phyloP scores from a whole-genome alignment of 768 basidiomycete species.

The Hydnum rufescens region DNA sequence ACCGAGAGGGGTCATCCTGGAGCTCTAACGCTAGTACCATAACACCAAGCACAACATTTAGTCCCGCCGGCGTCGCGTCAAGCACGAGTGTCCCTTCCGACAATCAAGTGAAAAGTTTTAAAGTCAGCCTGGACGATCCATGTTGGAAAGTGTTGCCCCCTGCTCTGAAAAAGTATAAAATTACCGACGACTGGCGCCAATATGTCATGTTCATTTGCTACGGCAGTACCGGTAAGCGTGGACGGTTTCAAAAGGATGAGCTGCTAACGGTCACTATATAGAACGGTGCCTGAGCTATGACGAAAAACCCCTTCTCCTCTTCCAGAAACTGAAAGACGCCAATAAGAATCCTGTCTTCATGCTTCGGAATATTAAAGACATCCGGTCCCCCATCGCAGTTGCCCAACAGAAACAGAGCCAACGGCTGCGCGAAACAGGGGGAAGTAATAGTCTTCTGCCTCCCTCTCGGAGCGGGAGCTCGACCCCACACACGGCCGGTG shows the following conservation, averaged over 20 bases:
- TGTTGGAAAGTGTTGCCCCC: conserved; percentile 98
- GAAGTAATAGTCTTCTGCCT: conserved; percentile 3
- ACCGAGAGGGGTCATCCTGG: neutral
- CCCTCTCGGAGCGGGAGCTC: conserved; percentile 4
- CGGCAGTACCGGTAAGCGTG: conserved; percentile 60
- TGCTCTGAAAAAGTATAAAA: conserved; percentile 95
- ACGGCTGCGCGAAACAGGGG: conserved; percentile 18
- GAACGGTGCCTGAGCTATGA: conserved; percentile 95
- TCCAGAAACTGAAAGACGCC: conserved; percentile 91
- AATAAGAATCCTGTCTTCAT: conserved; percentile 99
- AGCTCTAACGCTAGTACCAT: neutral
- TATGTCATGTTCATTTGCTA: conserved; percentile 99
- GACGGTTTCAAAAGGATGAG: conserved; percentile 15
- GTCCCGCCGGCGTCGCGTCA: no score
- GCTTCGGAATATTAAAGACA: conserved; percentile 92
- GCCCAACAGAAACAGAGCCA: conserved; percentile 91
- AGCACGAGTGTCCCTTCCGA: neutral
- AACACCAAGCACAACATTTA: no score
- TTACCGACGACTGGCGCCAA: conserved; percentile 96
- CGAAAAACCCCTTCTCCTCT: conserved; percentile 89
- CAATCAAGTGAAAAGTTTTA: conserved; percentile 59
- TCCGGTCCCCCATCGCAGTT: conserved; percentile 89
- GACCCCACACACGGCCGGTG: conserved; percentile 1
- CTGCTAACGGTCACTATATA: conserved; percentile 36
- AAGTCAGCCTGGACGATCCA: conserved; percentile 92